Conservation (phyloP, 2,329 filamentous ascomycete species). For the Beauveria sp. region DNA sequence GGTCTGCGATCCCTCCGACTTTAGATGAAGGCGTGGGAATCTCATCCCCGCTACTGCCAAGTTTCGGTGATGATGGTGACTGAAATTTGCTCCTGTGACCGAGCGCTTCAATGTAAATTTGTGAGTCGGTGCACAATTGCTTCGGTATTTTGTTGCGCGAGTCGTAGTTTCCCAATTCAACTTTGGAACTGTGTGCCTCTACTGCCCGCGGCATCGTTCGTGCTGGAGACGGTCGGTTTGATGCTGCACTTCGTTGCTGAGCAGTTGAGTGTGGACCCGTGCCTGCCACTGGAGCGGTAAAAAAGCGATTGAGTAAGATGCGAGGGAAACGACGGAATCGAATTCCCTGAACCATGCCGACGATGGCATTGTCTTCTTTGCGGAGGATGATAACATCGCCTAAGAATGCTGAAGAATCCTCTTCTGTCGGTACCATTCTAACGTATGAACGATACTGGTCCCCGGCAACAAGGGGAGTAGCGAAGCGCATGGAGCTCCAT, state of each 20-base stretch:
- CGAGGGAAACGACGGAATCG: constrained; percentile 62
- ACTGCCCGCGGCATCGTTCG: neutral
- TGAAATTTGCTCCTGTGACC: neutral
- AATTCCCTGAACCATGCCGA: constrained; percentile 46
- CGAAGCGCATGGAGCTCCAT: constrained; percentile 46
- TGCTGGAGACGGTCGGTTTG: neutral
- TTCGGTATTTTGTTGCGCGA: neutral
- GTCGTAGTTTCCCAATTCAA: neutral
- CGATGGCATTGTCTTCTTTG: constrained; percentile 37
- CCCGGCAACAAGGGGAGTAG: constrained; percentile 35
- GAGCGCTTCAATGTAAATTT: neutral
- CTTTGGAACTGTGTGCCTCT: neutral
- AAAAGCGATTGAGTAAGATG: constrained; percentile 56
- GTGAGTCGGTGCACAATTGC: neutral
- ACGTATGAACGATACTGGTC: constrained; percentile 51
- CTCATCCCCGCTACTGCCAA: neutral
- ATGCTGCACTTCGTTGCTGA: constrained; percentile 18
- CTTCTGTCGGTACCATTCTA: constrained; percentile 46
- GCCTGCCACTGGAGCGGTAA: constrained; percentile 34
- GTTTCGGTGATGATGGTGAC: neutral
- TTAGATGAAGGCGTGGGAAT: neutral
- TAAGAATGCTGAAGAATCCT: constrained; percentile 30
- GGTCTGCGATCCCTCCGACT: constrained; percentile 14
- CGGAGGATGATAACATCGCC: constrained; percentile 48
- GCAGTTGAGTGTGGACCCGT: constrained; percentile 27